These are phyloP conservation scores for Candolleomyces eurysporus DNA, from an alignment of 768 basidiomycete species.

Conservation along the genomic window DNA sequence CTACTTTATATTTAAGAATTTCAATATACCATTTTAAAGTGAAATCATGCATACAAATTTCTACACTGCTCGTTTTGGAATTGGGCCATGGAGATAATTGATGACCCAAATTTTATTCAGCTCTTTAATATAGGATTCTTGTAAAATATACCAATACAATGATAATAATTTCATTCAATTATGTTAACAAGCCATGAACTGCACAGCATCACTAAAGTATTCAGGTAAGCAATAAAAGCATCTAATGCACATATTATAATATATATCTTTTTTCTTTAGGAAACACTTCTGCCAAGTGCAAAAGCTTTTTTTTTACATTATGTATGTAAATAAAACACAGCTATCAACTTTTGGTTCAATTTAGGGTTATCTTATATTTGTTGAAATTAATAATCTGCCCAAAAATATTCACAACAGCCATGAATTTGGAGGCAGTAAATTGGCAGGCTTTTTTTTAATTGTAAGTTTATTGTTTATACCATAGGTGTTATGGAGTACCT, in stretches of 20 bases:
- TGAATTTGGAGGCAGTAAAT: constrained; percentile 23
- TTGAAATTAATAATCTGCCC: constrained; percentile 22
- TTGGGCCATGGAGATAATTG: constrained; percentile 3
- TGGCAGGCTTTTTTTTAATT: constrained; percentile 23
- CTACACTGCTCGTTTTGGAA: not conserved
- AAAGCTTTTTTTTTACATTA: constrained; percentile 27
- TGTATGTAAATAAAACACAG: constrained; percentile 34
- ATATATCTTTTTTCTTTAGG: not conserved
- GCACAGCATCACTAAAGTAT: constrained; percentile 6
- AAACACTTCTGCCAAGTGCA: constrained; percentile 11
- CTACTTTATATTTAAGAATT: not conserved
- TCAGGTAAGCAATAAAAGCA: constrained; percentile 5
- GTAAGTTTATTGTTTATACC: not conserved
- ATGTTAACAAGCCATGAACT: constrained; percentile 17
- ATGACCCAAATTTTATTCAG: not conserved
- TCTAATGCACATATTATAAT: no score
- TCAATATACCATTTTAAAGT: not conserved
- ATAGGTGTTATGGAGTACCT: no score
- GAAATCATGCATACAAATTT: not conserved
- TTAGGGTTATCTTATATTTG: constrained; percentile 32
- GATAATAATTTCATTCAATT: constrained; percentile 3
- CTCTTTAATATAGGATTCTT: constrained; percentile 2
- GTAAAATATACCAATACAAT: not conserved
- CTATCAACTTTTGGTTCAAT: constrained; percentile 29
- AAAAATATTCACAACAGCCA: constrained; percentile 25